Base-by-base conservation (phyloP, 176 grass and related monocot species). In the Echinochloa phyllopogon region DNA sequence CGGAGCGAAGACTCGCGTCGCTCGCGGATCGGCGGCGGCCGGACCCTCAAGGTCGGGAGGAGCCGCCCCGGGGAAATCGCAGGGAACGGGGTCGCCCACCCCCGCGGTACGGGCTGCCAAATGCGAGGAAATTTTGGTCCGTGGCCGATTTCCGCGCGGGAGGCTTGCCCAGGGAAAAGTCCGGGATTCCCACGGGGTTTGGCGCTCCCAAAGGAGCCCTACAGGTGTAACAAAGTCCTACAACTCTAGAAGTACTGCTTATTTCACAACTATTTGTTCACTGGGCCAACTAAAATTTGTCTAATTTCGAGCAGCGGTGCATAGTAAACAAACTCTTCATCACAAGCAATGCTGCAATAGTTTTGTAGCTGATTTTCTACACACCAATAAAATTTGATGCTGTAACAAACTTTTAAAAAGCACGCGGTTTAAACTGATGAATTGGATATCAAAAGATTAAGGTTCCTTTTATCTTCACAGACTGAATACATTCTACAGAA, bases 321-420 rank as follows among this genome's bases (percentile, higher is more conserved):
- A 52, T 15, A 51, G 8, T 37, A 79, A n/a, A 71, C 36, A 23
- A 2, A 14, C 42, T 11, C 33, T 75, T 14, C 27, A 72, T 48
- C 6, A 25, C 41, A 27, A 49, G 38, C 68, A 74, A 55, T 75
- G 38, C 12, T 20, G 20, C 25, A 68, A 57, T 56, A 66, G 10
- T 52, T 80, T 17, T 23, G 41, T 16, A 25, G 37, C 1, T 12
- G 55, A 27, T 14, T 29, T 79, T 64, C 23, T 12, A 65, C 38
- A 21, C 10, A 29, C 13, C 16, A 23, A 79, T 45, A 56, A 84
- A 84, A 64, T 43, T 74, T 16, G 48, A 79, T n/a, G n/a, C n/a
- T n/a, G n/a, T n/a, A n/a, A 71, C 33, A 23, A 2, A 14, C 42
- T 11, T n/a, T 75, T 14, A 67, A 57, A 45, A 65, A n/a, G n/a